Evolutionary conservation across 345 rosid species (phyloP).

Genomic region (Gossypium herbaceum): DNA sequence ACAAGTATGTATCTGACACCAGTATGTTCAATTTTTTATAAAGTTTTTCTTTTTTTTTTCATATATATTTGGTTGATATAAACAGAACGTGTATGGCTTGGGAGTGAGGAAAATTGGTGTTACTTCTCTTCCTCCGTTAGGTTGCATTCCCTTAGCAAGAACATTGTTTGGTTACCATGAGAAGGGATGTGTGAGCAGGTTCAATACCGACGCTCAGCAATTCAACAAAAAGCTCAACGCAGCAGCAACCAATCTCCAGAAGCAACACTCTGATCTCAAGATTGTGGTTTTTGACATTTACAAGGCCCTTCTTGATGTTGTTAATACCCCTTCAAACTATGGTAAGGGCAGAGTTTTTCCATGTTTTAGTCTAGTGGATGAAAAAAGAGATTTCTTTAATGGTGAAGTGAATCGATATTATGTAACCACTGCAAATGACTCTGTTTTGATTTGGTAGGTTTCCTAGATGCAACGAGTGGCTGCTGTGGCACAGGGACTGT

Average conservation of each 20-base stretch:
- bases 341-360: conserved; percentile 34
- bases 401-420: neutral
- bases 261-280: conserved; percentile 62
- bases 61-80: neutral
- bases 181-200: conserved; percentile 55
- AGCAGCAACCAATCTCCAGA: conserved; percentile 54
- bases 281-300: conserved; percentile 80
- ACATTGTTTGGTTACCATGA: conserved; percentile 64
- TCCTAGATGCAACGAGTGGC: conserved; percentile 69
- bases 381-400: neutral
- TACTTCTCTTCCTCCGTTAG: conserved; percentile 85
- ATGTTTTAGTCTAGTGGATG: neutral
- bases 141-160: conserved; percentile 81
- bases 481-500: conserved; percentile 87
- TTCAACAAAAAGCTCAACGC: conserved; percentile 72
- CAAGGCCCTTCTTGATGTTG: conserved; percentile 57
- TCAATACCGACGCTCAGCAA: conserved; percentile 67
- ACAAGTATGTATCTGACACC: neutral
- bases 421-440: neutral
- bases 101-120: conserved; percentile 89
- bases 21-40: neutral
- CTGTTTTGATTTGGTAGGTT: conserved; percentile 39
- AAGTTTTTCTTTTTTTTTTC: neutral
- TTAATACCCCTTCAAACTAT: conserved; percentile 51
- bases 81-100: conserved; percentile 51